These are phyloP conservation scores for Suillus subalutaceus DNA, from an alignment of 768 basidiomycete genomes.

Conservation along the genomic window DNA sequence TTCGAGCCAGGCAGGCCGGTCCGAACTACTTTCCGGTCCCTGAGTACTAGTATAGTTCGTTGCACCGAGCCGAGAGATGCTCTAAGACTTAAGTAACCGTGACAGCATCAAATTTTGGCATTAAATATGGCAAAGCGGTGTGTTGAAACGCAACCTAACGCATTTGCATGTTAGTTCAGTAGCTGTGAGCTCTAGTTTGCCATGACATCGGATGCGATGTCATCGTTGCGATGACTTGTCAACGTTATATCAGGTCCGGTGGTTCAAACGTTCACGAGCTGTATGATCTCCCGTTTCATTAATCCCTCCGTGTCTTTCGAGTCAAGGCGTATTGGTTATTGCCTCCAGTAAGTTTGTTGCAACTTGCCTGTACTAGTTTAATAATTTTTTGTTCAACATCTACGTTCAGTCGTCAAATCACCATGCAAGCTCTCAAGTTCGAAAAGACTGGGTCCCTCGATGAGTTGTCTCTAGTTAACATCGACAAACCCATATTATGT, in stretches of 20 bases:
- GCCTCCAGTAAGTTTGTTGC: not conserved
- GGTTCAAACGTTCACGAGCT: not conserved
- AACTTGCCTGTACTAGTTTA: too few relatives aligned
- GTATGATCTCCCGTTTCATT: not conserved
- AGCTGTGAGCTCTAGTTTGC: not conserved
- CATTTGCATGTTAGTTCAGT: too few relatives aligned
- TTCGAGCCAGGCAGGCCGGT: too few relatives aligned
- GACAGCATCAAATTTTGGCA: too few relatives aligned
- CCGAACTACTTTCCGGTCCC: too few relatives aligned
- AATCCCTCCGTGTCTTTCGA: not conserved
- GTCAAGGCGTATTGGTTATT: not conserved
- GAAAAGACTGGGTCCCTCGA: slow-evolving; percentile 35
- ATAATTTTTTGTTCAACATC: not conserved
- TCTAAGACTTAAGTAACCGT: too few relatives aligned
- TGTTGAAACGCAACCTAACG: too few relatives aligned
- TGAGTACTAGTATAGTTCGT: too few relatives aligned
- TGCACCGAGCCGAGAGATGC: too few relatives aligned
- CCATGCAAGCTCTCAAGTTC: slow-evolving; percentile 36
- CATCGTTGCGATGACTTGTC: not conserved
- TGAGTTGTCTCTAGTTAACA: slow-evolving; percentile 21
- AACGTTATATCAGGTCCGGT: not conserved
- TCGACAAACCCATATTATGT: slow-evolving; percentile 28
- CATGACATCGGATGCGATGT: not conserved
- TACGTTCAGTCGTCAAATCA: slow-evolving; percentile 9
- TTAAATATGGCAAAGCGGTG: too few relatives aligned